These are phyloP conservation scores for Coniochaeta sp. DNA, from an alignment of 2,329 filamentous ascomycete species.

Conservation along the genomic window DNA sequence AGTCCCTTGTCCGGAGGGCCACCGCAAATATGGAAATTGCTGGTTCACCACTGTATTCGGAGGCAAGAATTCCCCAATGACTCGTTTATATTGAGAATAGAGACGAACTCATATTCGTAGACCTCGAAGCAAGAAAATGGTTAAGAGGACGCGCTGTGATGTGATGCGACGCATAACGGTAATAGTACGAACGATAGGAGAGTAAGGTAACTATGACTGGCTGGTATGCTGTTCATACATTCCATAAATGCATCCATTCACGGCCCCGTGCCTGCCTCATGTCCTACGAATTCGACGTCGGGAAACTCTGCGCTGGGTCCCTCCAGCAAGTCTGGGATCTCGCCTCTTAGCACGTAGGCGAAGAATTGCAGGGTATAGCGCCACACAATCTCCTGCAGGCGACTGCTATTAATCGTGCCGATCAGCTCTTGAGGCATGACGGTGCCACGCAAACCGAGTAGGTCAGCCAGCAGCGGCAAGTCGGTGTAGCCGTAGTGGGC, in stretches of 20 bases:
- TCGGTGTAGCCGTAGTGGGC: conserved; percentile 1
- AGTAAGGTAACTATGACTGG: no score
- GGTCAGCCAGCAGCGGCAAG: conserved; percentile 1
- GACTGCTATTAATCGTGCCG: neutral
- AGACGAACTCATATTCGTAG: no score
- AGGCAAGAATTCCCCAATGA: no score
- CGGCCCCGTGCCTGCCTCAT: neutral
- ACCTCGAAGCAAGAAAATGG: no score
- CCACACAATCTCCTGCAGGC: conserved; percentile 2
- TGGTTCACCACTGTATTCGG: no score
- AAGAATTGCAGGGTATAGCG: neutral
- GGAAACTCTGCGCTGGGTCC: neutral
- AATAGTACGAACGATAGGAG: no score
- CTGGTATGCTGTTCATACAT: neutral
- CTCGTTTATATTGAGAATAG: no score
- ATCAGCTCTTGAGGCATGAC: neutral
- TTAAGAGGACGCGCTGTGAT: no score
- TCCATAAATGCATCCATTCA: neutral
- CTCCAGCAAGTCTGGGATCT: neutral
- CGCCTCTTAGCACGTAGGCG: neutral
- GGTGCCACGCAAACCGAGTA: neutral
- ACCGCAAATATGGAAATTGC: no score
- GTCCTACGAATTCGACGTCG: conserved; percentile 1
- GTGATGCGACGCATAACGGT: no score
- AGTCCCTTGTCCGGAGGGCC: no score